phyloP scores from a whole-genome alignment of 2,329 filamentous ascomycete genomes.

The Daldinia sp. region DNA sequence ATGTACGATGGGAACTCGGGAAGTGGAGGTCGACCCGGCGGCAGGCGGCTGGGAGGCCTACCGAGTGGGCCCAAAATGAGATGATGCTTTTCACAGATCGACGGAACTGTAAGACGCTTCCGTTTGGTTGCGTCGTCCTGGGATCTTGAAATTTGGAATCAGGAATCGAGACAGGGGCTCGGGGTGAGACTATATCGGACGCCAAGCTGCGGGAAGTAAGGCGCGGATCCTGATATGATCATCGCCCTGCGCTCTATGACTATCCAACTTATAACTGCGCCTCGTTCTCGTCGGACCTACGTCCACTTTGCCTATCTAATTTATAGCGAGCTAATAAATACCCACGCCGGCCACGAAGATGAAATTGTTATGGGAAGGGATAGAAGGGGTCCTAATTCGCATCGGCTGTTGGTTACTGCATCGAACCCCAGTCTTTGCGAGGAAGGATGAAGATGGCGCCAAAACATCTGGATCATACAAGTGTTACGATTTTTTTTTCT shows the following conservation, averaged over 20 bases:
- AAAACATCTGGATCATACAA: conserved; percentile 16
- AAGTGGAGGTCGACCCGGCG: conserved; percentile 49
- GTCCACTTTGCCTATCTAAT: not conserved
- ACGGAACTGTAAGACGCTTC: not conserved
- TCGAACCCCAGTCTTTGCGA: not conserved
- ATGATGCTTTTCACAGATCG: conserved; percentile 40
- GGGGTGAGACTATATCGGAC: conserved; percentile 17
- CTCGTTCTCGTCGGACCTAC: conserved; percentile 4
- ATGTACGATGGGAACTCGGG: conserved; percentile 53
- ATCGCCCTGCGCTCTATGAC: conserved; percentile 8
- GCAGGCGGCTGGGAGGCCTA: conserved; percentile 49
- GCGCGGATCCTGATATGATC: conserved; percentile 7
- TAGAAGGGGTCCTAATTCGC: not conserved
- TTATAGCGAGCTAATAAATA: conserved; percentile 11
- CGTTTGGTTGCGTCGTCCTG: conserved; percentile 11
- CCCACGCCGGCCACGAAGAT: not conserved
- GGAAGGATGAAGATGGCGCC: not conserved
- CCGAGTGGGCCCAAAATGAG: conserved; percentile 54
- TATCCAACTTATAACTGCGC: conserved; percentile 19
- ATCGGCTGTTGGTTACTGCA: conserved; percentile 16
- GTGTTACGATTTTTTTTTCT: conserved; percentile 13
- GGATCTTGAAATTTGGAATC: conserved; percentile 1
- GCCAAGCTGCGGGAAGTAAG: not conserved
- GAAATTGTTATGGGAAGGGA: not conserved
- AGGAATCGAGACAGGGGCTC: conserved; percentile 8